These are phyloP conservation scores for Yamadazyma triangularis DNA, from an alignment of 1,139 yeast genomes.

Conservation along the genomic window DNA sequence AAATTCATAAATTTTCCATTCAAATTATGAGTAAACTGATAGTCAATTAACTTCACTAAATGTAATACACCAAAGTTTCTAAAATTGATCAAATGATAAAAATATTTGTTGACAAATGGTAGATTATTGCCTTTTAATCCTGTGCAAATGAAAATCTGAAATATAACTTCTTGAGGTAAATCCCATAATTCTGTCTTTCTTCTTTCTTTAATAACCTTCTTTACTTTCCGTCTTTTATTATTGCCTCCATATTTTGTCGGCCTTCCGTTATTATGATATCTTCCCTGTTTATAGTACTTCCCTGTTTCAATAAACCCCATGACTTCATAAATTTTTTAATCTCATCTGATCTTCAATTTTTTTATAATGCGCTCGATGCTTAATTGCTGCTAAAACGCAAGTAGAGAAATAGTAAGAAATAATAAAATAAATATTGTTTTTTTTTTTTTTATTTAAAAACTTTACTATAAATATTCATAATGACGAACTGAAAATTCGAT, in stretches of 20 bases:
- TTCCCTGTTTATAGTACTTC: constrained; percentile 11
- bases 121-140: constrained; percentile 23
- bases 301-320: constrained; percentile 35
- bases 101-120: constrained; percentile 20
- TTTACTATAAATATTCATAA: constrained; percentile 1
- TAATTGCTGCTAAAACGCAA: too few species aligned
- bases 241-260: too few species aligned
- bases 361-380: too few species aligned
- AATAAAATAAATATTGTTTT: too few species aligned
- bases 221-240: constrained; percentile 4
- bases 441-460: too few species aligned
- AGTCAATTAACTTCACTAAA: constrained; percentile 11
- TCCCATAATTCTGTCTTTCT: constrained; percentile 7
- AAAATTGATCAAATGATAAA: constrained; percentile 19
- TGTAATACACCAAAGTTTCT: constrained; percentile 6
- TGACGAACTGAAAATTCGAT: too few species aligned
- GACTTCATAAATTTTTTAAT: background rate
- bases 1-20: constrained; percentile 13
- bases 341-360: background rate
- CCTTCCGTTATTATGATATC: too few species aligned
- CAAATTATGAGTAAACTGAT: constrained; percentile 17
- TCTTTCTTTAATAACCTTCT: background rate
- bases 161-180: constrained; percentile 31
- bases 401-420: too few species aligned
- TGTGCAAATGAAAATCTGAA: constrained; percentile 24